Evolutionary conservation across 2,329 filamentous ascomycete species (phyloP), one percentile per base, ranked within the genome.

Genomic region (Alternaria solani): DNA sequence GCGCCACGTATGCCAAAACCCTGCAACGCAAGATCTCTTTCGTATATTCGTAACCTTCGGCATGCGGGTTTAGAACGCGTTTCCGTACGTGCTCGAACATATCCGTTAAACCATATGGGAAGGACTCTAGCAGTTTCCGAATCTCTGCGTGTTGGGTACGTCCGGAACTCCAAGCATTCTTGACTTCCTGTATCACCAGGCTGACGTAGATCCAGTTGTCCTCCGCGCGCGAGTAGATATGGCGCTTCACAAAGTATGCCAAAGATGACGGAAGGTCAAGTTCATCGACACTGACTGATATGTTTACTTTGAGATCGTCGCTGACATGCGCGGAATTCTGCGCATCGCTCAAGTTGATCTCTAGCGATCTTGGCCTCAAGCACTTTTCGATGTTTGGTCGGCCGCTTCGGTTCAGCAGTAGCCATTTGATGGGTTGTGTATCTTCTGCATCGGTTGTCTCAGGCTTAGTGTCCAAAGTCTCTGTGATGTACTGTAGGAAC

Each of bases 21-120:
- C 63, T 43, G 41, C 65, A 70, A 20, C 69, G 59, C 23, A 71
- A 42, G 18, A 72, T 68, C 44, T 72, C 69, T 47, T 72, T 72
- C 1, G 69, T 70, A 30, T 71, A 71, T 49, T 71, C 68, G 16
- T 69, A 51, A 9, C 65, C 63, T 23, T 68, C 53, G 8, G 64
- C 55, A 9, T 49, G 39, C 11, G 67, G 59, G 23, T 65, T 48
- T 0, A 71, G 51, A 12, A 71, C 55, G 16, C 69, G 56, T 44
- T 68, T 69, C 2, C 63, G 63, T 6, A 70, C 59, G 34, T 71
- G 68, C 28, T 69, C 66, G 41, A 69, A 71, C 62, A 71, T 68
- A 26, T 71, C 61, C 5, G 67, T 70, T 9, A 71, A 49, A 2
- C 69, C 67, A 47, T 69, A 69, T 5, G 67, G 69, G 34, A 70